Percentiles rank a stretch among this genome's conserved stretches.
phyloP scores from a whole-genome alignment of 257 asterid genomes.

The Fraxinus americana region DNA sequence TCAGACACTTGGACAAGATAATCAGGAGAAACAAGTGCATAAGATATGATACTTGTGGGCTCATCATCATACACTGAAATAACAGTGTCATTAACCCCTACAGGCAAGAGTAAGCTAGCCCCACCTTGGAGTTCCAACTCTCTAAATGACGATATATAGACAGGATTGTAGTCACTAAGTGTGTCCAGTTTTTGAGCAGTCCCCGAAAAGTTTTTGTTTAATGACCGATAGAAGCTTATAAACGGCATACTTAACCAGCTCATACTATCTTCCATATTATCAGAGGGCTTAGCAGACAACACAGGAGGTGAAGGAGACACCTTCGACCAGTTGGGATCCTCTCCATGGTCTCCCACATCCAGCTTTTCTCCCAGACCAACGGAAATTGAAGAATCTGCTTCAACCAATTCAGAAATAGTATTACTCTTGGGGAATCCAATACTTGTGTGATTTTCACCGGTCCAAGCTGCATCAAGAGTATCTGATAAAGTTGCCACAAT shows the following conservation, averaged over 20 bases:
- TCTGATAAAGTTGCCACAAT: slow-evolving; percentile 56
- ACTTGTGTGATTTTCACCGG: slow-evolving; percentile 66
- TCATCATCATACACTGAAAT: slow-evolving; percentile 90
- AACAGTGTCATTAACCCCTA: slow-evolving; percentile 71
- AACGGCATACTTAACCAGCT: slow-evolving; percentile 81
- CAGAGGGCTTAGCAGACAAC: slow-evolving; percentile 50
- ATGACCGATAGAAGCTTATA: slow-evolving; percentile 63
- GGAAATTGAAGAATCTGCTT: slow-evolving; percentile 41
- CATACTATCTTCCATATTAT: slow-evolving; percentile 50
- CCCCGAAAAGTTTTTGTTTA: slow-evolving; percentile 61
- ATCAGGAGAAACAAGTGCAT: slow-evolving; percentile 69
- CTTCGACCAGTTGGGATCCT: slow-evolving; percentile 41
- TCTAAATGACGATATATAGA: slow-evolving; percentile 71
- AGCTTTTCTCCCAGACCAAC: slow-evolving; percentile 43
- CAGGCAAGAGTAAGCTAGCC: slow-evolving; percentile 66
- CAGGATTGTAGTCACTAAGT: slow-evolving; percentile 59
- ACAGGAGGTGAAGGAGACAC: slow-evolving; percentile 42
- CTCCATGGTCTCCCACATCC: slow-evolving; percentile 51
- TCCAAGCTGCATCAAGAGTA: slow-evolving; percentile 98
- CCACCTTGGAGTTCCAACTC: slow-evolving; percentile 71
- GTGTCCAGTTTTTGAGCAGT: slow-evolving; percentile 63
- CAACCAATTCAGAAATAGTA: slow-evolving; percentile 41
- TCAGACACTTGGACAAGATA: slow-evolving; percentile 59
- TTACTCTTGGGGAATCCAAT: slow-evolving; percentile 38
- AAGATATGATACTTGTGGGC: slow-evolving; percentile 90